Evolutionary conservation across 2,329 filamentous ascomycete species (phyloP), one percentile per base, ranked within the genome.

Genomic region (Neonectria coccinea): DNA sequence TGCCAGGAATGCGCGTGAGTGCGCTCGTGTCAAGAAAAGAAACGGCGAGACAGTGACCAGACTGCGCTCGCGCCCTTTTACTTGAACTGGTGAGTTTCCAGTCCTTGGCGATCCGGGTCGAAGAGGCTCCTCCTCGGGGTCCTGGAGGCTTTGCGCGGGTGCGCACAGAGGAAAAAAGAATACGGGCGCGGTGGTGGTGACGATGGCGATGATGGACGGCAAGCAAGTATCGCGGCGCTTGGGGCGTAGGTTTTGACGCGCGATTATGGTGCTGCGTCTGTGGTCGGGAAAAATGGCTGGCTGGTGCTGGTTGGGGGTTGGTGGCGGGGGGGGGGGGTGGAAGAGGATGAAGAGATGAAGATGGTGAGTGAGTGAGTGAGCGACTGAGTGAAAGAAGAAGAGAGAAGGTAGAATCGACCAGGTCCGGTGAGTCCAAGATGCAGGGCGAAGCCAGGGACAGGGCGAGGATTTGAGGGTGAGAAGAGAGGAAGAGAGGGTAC

Each of bases 211-310:
- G 66, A 65, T 64, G 64, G 65, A 63, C 27, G 51, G 44, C 39
- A 55, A 55, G 41, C 45, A 62, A 69, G 53, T 68, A 61, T 69
- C 67, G 64, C 71, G 70, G 74, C 74, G 74, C 73, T 75, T 75
- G 73, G 69, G 67, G 70, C 69, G 71, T 71, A 59, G 70, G 69
- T 66, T 75, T 75, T 77, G 72, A 73, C 73, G 73, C 73, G 73
- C 73, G 73, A 75, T 75, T 75, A 75, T 74, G 71, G 60, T 64
- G 57, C 57, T 73, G 73, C 72, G 73, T 66, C 73, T 73, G 73
- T 74, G 68, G 60, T 65, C 65, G 68, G 66, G 61, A 63, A 65
- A 58, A 68, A 74, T 65, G 59, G 25, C 5, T 25, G 29, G 29
- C 55, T 62, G 59, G 62, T 50, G 64, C 59, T 64, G 63, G 39